Conservation (phyloP, 164 flowering plant genomes). For the Magnolia kwangsiensis region DNA sequence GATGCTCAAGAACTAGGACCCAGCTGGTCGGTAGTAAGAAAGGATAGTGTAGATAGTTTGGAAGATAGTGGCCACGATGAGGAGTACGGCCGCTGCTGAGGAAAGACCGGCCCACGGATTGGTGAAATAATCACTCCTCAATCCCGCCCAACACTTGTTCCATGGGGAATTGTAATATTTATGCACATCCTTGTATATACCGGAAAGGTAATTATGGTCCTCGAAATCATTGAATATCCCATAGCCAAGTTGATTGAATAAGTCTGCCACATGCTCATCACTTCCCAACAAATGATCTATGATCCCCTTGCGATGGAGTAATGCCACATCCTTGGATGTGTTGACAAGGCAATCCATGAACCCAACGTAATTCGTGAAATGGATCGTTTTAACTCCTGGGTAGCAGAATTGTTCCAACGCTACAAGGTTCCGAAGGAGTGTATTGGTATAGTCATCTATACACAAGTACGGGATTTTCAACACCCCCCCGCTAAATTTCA, state of each 20-base stretch:
- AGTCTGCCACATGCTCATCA: neutral
- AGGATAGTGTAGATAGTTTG: no score
- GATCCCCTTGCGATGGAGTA: neutral
- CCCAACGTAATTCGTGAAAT: neutral
- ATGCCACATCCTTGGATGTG: neutral
- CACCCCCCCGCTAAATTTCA: neutral
- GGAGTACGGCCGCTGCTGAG: no score
- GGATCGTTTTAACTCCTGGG: neutral
- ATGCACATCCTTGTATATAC: neutral
- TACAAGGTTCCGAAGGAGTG: neutral
- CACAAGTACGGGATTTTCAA: neutral
- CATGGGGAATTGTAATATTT: neutral
- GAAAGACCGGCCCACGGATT: no score
- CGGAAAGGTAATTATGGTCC: neutral
- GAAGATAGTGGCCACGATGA: no score
- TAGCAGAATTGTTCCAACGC: conserved; percentile 3
- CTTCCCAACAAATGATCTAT: conserved; percentile 3
- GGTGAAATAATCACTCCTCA: no score
- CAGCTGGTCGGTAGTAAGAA: no score
- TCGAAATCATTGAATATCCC: neutral
- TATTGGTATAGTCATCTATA: neutral
- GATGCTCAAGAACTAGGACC: no score
- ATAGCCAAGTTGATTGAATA: neutral
- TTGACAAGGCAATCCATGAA: conserved; percentile 8
- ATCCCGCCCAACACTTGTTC: no score